phyloP scores from a whole-genome alignment of 2,329 filamentous ascomycete species.

The Colletotrichum zoysiae region DNA sequence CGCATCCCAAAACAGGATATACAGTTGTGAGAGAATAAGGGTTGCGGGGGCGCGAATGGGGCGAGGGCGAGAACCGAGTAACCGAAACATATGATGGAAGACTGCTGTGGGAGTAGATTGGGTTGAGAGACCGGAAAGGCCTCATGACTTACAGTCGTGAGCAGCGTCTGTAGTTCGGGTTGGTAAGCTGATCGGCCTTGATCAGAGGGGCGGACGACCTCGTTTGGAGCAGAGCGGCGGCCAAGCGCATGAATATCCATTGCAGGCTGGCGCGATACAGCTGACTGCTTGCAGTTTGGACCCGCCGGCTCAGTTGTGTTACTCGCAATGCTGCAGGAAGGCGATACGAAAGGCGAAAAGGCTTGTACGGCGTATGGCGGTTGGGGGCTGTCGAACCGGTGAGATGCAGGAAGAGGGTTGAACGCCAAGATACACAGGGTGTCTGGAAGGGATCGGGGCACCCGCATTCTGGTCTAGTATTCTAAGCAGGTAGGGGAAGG shows the following conservation, averaged over 20 bases:
- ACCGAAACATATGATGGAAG: not conserved
- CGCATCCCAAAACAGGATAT: not conserved
- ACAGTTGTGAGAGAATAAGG: not conserved
- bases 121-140: not conserved
- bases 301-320: not conserved
- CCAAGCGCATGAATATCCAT: constrained; percentile 3
- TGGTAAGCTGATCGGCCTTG: not conserved
- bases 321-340: constrained; percentile 5
- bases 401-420: not conserved
- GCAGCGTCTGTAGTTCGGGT: not conserved
- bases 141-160: constrained; percentile 7
- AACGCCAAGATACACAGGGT: not conserved
- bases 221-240: not conserved
- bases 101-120: not conserved
- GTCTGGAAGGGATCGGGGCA: not conserved
- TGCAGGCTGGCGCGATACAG: constrained; percentile 2
- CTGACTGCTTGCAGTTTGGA: constrained; percentile 4
- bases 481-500: not conserved
- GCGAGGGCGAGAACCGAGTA: not conserved
- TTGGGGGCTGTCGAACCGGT: not conserved
- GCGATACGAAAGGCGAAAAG: constrained; percentile 1
- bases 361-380: not conserved
- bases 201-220: not conserved
- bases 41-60: not conserved
- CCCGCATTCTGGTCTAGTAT: not conserved